phyloP scores from a whole-genome alignment of 176 grass and related monocot species.

The Oryza punctata region DNA sequence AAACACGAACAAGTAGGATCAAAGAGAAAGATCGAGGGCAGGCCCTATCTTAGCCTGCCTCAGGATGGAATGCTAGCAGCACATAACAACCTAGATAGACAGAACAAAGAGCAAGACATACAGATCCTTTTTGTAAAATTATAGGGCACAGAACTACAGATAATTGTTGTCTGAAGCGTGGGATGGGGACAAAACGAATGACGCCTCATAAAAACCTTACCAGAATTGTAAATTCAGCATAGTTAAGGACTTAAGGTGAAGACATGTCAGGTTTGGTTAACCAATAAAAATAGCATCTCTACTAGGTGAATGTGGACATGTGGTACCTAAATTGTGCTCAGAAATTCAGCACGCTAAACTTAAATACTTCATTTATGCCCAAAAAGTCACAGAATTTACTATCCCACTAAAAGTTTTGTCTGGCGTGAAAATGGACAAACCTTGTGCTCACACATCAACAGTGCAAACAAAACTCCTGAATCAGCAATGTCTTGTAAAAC shows the following conservation, averaged over 20 bases:
- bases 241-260: not conserved
- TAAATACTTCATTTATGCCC: not conserved
- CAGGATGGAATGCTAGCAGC: not conserved
- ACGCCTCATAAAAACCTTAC: not conserved
- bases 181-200: not conserved
- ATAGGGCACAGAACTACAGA: not conserved
- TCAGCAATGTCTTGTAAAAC: conserved; percentile 95
- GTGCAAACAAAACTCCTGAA: conserved; percentile 89
- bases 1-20: not conserved
- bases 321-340: not conserved
- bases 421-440: conserved; percentile 47
- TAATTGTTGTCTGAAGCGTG: not conserved
- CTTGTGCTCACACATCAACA: conserved; percentile 97
- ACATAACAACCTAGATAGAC: conserved; percentile 19
- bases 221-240: conserved; percentile 7
- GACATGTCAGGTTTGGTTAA: conserved; percentile 5
- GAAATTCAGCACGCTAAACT: not conserved
- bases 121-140: not conserved
- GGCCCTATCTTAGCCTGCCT: not conserved
- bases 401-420: not conserved
- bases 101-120: conserved; percentile 11
- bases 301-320: not conserved
- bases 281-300: conserved; percentile 7
- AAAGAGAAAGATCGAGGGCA: not conserved
- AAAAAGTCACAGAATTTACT: not conserved